Evolutionary conservation across 176 grass and related monocot genomes (phyloP).

Genomic region (Pontederia paniculata): DNA sequence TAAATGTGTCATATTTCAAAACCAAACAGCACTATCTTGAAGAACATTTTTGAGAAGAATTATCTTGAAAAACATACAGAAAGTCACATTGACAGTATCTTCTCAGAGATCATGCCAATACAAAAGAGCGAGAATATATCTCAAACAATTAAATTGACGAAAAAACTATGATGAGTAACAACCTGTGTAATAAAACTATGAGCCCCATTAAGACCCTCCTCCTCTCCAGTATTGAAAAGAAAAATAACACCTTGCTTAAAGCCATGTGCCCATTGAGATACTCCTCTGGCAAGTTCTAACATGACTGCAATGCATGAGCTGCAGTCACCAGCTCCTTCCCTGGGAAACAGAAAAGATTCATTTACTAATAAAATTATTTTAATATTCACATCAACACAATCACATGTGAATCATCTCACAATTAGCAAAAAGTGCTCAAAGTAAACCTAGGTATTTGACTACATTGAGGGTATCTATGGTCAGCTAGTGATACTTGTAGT

Average conservation of each 20-base stretch:
- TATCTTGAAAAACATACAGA: neutral
- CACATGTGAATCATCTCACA: too few species aligned
- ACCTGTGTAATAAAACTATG: conserved; percentile 99
- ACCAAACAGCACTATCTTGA: conserved; percentile 1
- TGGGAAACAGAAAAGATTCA: conserved; percentile 22
- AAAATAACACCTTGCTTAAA: conserved; percentile 80
- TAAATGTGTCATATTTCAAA: neutral
- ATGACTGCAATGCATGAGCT: conserved; percentile 92
- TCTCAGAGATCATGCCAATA: neutral
- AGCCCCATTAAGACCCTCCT: conserved; percentile 90
- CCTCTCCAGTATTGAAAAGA: conserved; percentile 97
- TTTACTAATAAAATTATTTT: too few species aligned
- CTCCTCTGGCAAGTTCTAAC: conserved; percentile 89
- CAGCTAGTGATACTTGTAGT: too few species aligned
- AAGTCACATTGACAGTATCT: neutral
- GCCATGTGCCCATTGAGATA: conserved; percentile 86
- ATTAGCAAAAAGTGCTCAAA: too few species aligned
- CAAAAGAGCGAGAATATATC: neutral
- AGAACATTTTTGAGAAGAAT: neutral
- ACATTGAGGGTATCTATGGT: too few species aligned
- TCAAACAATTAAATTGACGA: conserved; percentile 5
- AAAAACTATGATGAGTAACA: conserved; percentile 10
- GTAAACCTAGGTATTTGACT: too few species aligned
- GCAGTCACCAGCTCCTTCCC: conserved; percentile 94
- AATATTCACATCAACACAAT: too few species aligned